Conservation (phyloP, 768 basidiomycete species). For the Russula dissimulans region DNA sequence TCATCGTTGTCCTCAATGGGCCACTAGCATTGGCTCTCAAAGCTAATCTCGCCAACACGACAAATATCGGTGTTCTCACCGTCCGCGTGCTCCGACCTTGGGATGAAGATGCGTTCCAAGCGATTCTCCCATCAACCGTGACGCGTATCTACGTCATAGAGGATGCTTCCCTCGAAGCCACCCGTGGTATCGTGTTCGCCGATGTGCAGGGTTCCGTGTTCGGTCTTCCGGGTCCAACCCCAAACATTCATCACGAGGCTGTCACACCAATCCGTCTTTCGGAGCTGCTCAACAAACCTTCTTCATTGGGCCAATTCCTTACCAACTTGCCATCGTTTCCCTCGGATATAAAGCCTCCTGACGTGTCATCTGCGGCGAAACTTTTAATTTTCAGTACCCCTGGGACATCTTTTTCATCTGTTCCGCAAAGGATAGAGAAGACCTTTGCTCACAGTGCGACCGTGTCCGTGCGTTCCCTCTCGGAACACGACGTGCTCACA, state of each 20-base stretch:
- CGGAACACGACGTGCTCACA: conserved; percentile 68
- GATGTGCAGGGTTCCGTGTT: conserved; percentile 60
- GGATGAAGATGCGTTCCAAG: conserved; percentile 56
- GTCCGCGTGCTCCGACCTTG: conserved; percentile 82
- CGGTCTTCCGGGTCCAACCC: conserved; percentile 27
- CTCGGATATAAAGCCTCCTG: conserved; percentile 20
- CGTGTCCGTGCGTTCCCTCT: conserved; percentile 51
- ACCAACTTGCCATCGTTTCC: conserved; percentile 21
- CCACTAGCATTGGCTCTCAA: conserved; percentile 61
- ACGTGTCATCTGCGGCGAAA: conserved; percentile 32
- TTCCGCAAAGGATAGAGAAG: conserved; percentile 45
- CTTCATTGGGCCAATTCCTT: conserved; percentile 37
- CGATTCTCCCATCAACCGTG: conserved; percentile 49
- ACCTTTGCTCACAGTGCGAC: conserved; percentile 44
- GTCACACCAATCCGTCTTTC: conserved; percentile 49
- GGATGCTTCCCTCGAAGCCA: conserved; percentile 56
- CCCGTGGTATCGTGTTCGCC: conserved; percentile 59
- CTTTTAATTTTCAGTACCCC: conserved; percentile 56
- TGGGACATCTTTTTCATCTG: conserved; percentile 39
- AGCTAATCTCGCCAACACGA: conserved; percentile 34
- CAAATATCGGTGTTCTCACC: conserved; percentile 54
- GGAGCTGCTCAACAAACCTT: conserved; percentile 37
- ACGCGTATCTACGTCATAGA: conserved; percentile 64
- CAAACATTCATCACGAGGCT: conserved; percentile 45
- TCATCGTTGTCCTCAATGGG: conserved; percentile 67